phyloP scores from a whole-genome alignment of 352 stramenopile genomes.

The Pythium rishiriense region DNA sequence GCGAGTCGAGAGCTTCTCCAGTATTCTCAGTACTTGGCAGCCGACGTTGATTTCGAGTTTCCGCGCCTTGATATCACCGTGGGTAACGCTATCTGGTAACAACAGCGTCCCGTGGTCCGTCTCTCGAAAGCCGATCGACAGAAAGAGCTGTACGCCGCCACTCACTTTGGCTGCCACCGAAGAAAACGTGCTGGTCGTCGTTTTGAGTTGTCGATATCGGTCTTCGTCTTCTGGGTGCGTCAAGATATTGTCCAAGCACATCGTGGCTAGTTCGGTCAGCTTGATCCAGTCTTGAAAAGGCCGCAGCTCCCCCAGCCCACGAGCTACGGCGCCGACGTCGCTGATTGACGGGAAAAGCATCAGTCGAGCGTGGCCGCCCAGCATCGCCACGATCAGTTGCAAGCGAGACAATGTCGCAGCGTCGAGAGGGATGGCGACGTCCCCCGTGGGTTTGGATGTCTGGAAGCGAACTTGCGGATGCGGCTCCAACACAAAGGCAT shows the following conservation, averaged over 20 bases:
- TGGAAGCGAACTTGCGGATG: slow-evolving; percentile 45
- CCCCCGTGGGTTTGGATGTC: slow-evolving; percentile 15
- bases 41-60: slow-evolving; percentile 53
- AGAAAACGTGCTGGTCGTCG: slow-evolving; percentile 47
- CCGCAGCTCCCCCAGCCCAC: slow-evolving; percentile 30
- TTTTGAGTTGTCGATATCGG: slow-evolving; percentile 55
- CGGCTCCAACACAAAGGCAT: slow-evolving; percentile 31
- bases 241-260: slow-evolving; percentile 59
- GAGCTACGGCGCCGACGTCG: slow-evolving; percentile 53
- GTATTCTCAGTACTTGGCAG: slow-evolving; percentile 13
- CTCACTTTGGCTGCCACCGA: slow-evolving; percentile 35
- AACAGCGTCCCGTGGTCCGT: slow-evolving; percentile 40
- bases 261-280: slow-evolving; percentile 41
- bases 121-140: slow-evolving; percentile 57
- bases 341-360: slow-evolving; percentile 43
- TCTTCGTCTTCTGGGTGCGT: slow-evolving; percentile 39
- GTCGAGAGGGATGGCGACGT: slow-evolving; percentile 24
- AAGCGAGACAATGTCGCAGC: slow-evolving; percentile 32
- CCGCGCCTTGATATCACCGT: slow-evolving; percentile 35
- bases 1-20: slow-evolving; percentile 7
- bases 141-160: slow-evolving; percentile 44
- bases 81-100: slow-evolving; percentile 30
- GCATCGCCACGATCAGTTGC: slow-evolving; percentile 40
- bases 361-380: slow-evolving; percentile 46
- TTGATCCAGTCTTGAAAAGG: slow-evolving; percentile 32